Evolutionary conservation across 768 basidiomycete genomes (phyloP).

Genomic region (Porpolomopsis calyptriformis): DNA sequence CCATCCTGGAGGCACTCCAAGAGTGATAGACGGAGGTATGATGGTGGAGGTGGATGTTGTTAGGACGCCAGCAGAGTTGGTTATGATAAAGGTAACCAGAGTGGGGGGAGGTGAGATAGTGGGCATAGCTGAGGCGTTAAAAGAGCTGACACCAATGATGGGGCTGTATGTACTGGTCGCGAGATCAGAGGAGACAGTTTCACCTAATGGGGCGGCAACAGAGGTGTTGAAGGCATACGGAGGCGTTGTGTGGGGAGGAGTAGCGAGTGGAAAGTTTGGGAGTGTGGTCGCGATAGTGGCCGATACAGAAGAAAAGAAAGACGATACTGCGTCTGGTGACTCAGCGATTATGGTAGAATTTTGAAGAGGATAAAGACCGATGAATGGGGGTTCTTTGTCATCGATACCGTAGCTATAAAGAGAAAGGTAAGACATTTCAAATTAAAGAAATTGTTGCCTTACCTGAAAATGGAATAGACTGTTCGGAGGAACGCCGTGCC

Average conservation of each 20-base stretch:
- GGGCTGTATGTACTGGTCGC: slow-evolving; percentile 65
- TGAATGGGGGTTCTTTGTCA: slow-evolving; percentile 59
- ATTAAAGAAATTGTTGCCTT: slow-evolving; percentile 4
- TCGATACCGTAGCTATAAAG: slow-evolving; percentile 61
- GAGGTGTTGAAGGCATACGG: slow-evolving; percentile 63
- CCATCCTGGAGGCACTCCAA: slow-evolving; percentile 61
- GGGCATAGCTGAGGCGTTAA: slow-evolving; percentile 48
- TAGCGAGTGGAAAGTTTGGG: slow-evolving; percentile 60
- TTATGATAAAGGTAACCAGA: slow-evolving; percentile 45
- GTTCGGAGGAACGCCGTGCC: slow-evolving; percentile 61
- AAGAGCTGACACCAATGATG: slow-evolving; percentile 31
- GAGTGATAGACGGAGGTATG: slow-evolving; percentile 34
- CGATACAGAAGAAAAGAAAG: slow-evolving; percentile 50
- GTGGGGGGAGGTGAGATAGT: slow-evolving; percentile 40
- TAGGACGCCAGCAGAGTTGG: slow-evolving; percentile 42
- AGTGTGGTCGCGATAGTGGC: slow-evolving; percentile 58
- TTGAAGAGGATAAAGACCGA: slow-evolving; percentile 59
- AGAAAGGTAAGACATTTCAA: neutral
- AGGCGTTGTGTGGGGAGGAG: slow-evolving; percentile 53
- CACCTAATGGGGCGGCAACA: slow-evolving; percentile 41
- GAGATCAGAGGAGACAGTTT: slow-evolving; percentile 49
- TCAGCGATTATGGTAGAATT: slow-evolving; percentile 35
- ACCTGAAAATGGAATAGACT: slow-evolving; percentile 76
- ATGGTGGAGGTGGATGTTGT: slow-evolving; percentile 45
- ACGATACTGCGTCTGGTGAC: slow-evolving; percentile 31